These are phyloP conservation scores for Eragrostis curvula DNA, from an alignment of 176 grass and related monocot genomes.

Conservation along the genomic window DNA sequence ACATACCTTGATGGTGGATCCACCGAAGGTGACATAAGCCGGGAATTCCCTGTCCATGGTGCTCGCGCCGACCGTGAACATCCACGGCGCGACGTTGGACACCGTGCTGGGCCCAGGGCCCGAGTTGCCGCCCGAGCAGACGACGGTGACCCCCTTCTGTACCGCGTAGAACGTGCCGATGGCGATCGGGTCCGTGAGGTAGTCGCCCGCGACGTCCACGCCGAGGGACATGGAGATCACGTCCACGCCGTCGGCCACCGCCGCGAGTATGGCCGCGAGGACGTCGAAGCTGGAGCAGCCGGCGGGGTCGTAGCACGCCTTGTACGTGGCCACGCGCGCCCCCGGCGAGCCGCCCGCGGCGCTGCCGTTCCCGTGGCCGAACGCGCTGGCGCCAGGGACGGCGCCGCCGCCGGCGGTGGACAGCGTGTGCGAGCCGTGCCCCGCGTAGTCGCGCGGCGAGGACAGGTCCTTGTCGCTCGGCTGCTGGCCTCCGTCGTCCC, in stretches of 20 bases:
- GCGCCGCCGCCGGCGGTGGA: slow-evolving; percentile 63
- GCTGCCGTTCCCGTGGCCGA: slow-evolving; percentile 54
- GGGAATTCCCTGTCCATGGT: slow-evolving; percentile 78
- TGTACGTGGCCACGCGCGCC: slow-evolving; percentile 72
- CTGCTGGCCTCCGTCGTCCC: background rate
- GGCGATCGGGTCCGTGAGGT: slow-evolving; percentile 39
- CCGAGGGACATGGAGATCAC: slow-evolving; percentile 76
- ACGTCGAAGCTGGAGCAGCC: slow-evolving; percentile 63
- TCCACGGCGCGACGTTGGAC: slow-evolving; percentile 65
- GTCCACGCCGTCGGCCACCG: slow-evolving; percentile 62
- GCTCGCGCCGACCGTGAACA: slow-evolving; percentile 75
- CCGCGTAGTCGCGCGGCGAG: slow-evolving; percentile 60
- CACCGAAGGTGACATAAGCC: slow-evolving; percentile 25
- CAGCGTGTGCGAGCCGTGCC: slow-evolving; percentile 77
- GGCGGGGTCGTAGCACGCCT: slow-evolving; percentile 57
- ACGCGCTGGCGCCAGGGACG: slow-evolving; percentile 41
- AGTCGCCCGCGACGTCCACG: slow-evolving; percentile 5
- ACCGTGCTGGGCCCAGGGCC: slow-evolving; percentile 53
- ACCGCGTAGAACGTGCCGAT: slow-evolving; percentile 68
- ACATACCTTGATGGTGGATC: slow-evolving; percentile 43
- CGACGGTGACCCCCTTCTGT: slow-evolving; percentile 57
- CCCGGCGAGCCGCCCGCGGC: slow-evolving; percentile 69
- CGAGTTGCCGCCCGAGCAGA: slow-evolving; percentile 66
- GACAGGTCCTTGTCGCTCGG: slow-evolving; percentile 35
- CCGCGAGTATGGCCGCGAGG: slow-evolving; percentile 50